Evolutionary conservation across 768 basidiomycete genomes (phyloP).

Genomic region (Tylopilus intermedius): DNA sequence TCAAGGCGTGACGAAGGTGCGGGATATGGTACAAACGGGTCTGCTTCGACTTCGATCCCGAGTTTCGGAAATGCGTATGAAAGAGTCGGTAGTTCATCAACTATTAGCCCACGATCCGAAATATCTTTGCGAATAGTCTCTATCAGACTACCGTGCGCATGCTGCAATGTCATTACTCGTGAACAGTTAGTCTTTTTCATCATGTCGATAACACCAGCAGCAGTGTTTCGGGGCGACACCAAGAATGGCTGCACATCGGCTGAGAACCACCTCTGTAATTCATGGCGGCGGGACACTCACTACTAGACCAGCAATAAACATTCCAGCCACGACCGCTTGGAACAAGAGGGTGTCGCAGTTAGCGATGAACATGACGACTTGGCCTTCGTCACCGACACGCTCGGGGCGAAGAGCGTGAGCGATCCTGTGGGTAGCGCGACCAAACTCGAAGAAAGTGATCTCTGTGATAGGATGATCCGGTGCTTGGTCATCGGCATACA

Average conservation of each 20-base stretch:
- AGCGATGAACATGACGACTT: too few species aligned
- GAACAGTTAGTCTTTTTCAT: conserved; percentile 18
- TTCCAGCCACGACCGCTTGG: background rate
- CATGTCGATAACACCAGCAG: conserved; percentile 32
- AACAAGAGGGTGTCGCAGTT: background rate
- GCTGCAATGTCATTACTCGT: conserved; percentile 14
- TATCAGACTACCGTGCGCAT: conserved; percentile 14
- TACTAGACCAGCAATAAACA: background rate
- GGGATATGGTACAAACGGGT: background rate
- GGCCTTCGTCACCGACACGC: too few species aligned
- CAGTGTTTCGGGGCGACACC: conserved; percentile 38
- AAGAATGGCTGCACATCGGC: conserved; percentile 26
- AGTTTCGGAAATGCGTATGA: background rate
- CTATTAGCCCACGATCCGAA: background rate
- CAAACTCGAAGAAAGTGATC: too few species aligned
- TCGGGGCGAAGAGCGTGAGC: too few species aligned
- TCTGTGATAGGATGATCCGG: too few species aligned
- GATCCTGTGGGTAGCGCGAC: too few species aligned
- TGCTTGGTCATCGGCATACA: too few species aligned
- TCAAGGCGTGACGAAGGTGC: background rate
- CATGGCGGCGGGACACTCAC: background rate
- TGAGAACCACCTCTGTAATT: too few species aligned
- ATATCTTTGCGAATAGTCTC: background rate
- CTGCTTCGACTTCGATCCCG: background rate
- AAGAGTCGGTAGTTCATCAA: background rate